A percentile compares a stretch with the other conserved stretches of the same genome.
These are phyloP conservation scores for Hordeum pubiflorum DNA, from an alignment of 202 grass and related monocot genomes.

Conservation along the genomic window DNA sequence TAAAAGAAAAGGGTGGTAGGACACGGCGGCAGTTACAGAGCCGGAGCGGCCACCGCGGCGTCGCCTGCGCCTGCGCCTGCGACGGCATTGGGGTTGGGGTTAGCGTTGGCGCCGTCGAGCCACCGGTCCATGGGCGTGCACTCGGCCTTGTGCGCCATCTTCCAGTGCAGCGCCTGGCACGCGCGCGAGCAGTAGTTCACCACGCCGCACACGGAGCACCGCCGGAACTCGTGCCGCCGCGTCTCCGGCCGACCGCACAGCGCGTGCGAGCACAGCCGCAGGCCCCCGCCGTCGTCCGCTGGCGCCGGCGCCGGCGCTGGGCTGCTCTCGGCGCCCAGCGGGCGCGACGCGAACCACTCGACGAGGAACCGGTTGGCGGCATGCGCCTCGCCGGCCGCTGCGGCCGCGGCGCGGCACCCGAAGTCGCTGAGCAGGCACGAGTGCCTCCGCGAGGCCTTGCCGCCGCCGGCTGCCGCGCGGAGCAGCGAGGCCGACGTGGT, in stretches of 20 bases:
- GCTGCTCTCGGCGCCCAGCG: neutral
- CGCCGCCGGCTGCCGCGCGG: neutral
- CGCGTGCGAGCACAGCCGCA: slow-evolving; percentile 73
- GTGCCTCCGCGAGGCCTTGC: slow-evolving; percentile 16
- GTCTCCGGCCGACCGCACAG: slow-evolving; percentile 71
- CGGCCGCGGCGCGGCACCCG: slow-evolving; percentile 35
- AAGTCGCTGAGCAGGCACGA: slow-evolving; percentile 72
- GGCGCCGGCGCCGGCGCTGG: neutral
- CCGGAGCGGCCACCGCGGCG: neutral
- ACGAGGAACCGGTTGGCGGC: slow-evolving; percentile 62
- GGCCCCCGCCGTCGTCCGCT: neutral
- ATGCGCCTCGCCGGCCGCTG: slow-evolving; percentile 32
- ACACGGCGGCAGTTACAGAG: neutral
- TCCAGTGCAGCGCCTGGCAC: slow-evolving; percentile 92
- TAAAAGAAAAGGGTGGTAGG: neutral
- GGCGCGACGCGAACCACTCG: slow-evolving; percentile 56
- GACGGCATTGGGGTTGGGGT: neutral
- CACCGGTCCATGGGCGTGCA: slow-evolving; percentile 54
- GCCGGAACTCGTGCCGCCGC: slow-evolving; percentile 77
- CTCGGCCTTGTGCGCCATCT: slow-evolving; percentile 56
- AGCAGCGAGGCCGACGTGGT: neutral
- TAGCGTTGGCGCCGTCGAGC: slow-evolving; percentile 17
- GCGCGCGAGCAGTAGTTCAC: slow-evolving; percentile 87
- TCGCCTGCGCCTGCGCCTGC: neutral
- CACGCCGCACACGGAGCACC: slow-evolving; percentile 74